Conservation (phyloP, 345 rosid species). For the Ceriops tagal region DNA sequence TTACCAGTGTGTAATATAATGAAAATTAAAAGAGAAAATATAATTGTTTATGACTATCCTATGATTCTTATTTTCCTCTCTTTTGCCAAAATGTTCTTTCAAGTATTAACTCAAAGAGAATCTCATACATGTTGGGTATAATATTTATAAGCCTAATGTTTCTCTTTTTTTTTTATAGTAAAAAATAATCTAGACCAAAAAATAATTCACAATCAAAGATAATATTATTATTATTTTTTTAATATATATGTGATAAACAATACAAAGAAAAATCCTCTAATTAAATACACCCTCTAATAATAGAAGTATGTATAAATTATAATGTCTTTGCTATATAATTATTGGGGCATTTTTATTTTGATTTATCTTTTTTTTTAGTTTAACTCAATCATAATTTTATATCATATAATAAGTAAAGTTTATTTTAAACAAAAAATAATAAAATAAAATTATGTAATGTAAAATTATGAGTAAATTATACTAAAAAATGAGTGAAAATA, state of each 20-base stretch:
- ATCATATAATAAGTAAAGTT: too few species aligned
- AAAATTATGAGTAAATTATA: too few species aligned
- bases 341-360: not conserved
- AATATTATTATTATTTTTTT: not conserved
- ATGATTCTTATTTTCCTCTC: not conserved
- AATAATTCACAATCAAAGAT: not conserved
- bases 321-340: not conserved
- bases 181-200: not conserved
- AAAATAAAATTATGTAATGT: too few species aligned
- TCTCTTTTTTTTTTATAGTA: not conserved
- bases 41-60: too few species aligned
- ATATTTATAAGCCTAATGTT: not conserved
- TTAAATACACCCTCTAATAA: not conserved
- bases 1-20: too few species aligned
- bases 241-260: not conserved
- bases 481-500: too few species aligned
- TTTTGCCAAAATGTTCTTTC: slow-evolving; percentile 10
- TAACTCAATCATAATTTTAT: too few species aligned
- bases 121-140: not conserved
- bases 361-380: too few species aligned
- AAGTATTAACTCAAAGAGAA: slow-evolving; percentile 9
- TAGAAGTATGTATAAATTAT: not conserved
- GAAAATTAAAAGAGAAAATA: too few species aligned
- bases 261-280: not conserved
- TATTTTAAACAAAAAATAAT: too few species aligned